phyloP scores from a whole-genome alignment of 1,284 basidiomycete species.

The Malassezia dermatis region DNA sequence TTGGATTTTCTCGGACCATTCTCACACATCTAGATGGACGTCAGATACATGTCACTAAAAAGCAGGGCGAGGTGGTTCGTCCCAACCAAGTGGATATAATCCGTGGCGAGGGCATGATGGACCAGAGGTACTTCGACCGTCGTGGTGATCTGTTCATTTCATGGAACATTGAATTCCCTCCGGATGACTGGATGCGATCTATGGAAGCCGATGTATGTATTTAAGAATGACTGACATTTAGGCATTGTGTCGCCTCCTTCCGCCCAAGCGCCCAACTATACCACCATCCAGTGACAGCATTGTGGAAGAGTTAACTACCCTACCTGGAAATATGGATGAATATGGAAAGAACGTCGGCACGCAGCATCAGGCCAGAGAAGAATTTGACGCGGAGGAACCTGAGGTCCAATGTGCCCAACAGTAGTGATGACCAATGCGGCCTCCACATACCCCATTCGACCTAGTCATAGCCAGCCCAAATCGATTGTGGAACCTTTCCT shows the following conservation, averaged over 20 bases:
- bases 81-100: slow-evolving; percentile 35
- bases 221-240: slow-evolving; percentile 9
- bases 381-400: slow-evolving; percentile 25
- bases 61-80: slow-evolving; percentile 24
- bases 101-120: slow-evolving; percentile 36
- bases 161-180: slow-evolving; percentile 41
- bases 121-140: slow-evolving; percentile 26
- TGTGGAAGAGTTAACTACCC: slow-evolving; percentile 21
- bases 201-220: slow-evolving; percentile 16
- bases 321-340: slow-evolving; percentile 3
- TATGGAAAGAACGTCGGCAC: slow-evolving; percentile 26
- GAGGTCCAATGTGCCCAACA: slow-evolving; percentile 36
- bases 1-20: slow-evolving; percentile 38
- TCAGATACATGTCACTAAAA: slow-evolving; percentile 25
- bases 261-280: slow-evolving; percentile 25
- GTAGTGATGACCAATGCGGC: not conserved
- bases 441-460: slow-evolving; percentile 3
- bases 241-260: slow-evolving; percentile 21
- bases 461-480: slow-evolving; percentile 7
- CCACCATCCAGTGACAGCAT: slow-evolving; percentile 18
- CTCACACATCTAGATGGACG: slow-evolving; percentile 44
- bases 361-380: slow-evolving; percentile 25
- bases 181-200: slow-evolving; percentile 22
- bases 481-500: not conserved
- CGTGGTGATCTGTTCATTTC: slow-evolving; percentile 36